Base-by-base conservation (phyloP, 345 rosid species). In the Eucalyptus regnans region DNA sequence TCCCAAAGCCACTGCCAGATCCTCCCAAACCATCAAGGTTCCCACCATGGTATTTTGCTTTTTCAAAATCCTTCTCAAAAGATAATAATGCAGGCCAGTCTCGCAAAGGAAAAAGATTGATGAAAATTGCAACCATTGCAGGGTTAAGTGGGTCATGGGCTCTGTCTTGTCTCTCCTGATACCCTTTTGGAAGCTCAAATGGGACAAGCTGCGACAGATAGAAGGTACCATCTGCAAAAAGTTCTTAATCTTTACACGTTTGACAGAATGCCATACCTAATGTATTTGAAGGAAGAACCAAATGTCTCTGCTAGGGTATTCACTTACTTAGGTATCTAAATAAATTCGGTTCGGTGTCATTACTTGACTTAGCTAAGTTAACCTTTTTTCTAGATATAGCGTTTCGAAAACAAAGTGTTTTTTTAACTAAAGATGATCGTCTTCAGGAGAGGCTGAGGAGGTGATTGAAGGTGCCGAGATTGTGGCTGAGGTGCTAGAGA, bases 61-160 rank as follows among this genome's bases (percentile, higher is more conserved):
- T 76, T 43, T 41, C 29, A 76, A 2, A 6, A 20, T 76, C 44
- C 84, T 76, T 18, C 44, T 71, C 46, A 9, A 48, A 25, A 12
- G 27, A 49, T 51, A 33, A 44, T 29, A 31, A 15, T 87, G 12
- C 52, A 60, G 25, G 22, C 14, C 46, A 86, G 37, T 50, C 43
- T 50, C 54, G 43, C 13, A 5, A 54, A 86, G 52, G 37, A 29
- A 46, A 86, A n/a, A 31, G 6, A 43, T 12, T 29, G 50, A 43
- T 11, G 48, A 76, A 76, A 76, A 20, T 41, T 41, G 13, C 48
- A 76, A 76, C 48, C 15, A 4, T 76, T 89, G 94, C 94, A 97
- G 99, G 97, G 96, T 88, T 89, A 94, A 88, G 88, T 95, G 95
- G 96, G 7, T 93, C 50, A 12, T 95, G 89, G 99, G 96, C 60